Conservation (phyloP, 768 basidiomycete genomes). For the Trametopsis cervina region DNA sequence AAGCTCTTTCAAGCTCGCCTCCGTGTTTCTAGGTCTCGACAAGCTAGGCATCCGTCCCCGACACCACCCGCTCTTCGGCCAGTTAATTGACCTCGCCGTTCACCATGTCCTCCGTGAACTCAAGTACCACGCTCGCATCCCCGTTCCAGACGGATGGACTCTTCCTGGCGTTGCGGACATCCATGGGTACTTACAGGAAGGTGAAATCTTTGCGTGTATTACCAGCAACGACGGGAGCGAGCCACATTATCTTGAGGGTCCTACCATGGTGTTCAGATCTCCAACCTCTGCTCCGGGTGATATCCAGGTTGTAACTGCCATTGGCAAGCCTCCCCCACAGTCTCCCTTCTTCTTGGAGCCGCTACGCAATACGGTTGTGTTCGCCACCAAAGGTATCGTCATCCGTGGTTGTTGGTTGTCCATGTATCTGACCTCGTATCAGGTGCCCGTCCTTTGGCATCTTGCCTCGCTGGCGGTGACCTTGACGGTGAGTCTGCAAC, state of each 20-base stretch:
- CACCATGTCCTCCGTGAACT: constrained; percentile 53
- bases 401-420: neutral
- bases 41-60: constrained; percentile 35
- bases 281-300: constrained; percentile 70
- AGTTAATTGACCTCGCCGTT: constrained; percentile 40
- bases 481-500: constrained; percentile 52
- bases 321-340: constrained; percentile 46
- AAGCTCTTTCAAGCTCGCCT: constrained; percentile 43
- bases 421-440: neutral
- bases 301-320: constrained; percentile 51
- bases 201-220: constrained; percentile 54
- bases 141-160: constrained; percentile 49
- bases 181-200: constrained; percentile 39
- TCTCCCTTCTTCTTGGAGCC: constrained; percentile 48
- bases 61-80: constrained; percentile 36
- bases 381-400: constrained; percentile 46
- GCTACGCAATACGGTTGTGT: constrained; percentile 57
- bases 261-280: constrained; percentile 52
- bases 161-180: constrained; percentile 66
- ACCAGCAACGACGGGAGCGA: constrained; percentile 1
- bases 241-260: constrained; percentile 43
- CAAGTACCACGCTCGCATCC: constrained; percentile 56
- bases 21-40: constrained; percentile 37
- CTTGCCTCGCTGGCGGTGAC: constrained; percentile 63
- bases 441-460: constrained; percentile 57